Base-by-base conservation (phyloP, 78 protist genomes). In the Dictyostelium brefeldianum region DNA sequence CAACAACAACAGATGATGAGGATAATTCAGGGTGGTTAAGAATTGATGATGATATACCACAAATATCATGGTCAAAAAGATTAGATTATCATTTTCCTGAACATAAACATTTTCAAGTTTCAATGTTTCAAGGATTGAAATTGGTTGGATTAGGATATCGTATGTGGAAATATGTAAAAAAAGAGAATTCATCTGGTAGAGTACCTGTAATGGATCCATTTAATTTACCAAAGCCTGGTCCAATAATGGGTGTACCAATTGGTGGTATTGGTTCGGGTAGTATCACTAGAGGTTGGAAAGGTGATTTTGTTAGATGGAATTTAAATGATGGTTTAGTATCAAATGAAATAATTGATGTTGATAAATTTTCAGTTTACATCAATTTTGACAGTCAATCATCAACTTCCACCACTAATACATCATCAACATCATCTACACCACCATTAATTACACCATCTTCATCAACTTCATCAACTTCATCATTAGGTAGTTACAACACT, bases 181-280 rank as follows among this genome's bases (percentile, higher is more conserved):
- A 69, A n/a, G 95, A 80, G 20, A 20, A 14, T 14, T 78, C 74
- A 6, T 59, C 83, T 14, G 80, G 78, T 17, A 20, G 95, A 12
- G 36, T 79, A 27, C 95, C 95, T 8, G 74, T 91, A 20, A 91
- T 91, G 95, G 95, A 91, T 48, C 95, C 95, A 36, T 91, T 91
- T 47, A 91, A 77, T 41, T 57, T 56, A 20, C 89, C 89, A 3
- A 91, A 91, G 47, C 89, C 90, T 0, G 85, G 83, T 17, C 94
- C 96, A 10, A 31, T 83, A 5, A 87, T 83, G 91, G 96, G 96
- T 56, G 96, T 93, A n/a, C 96, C 96, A 1, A 84, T 93, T 27
- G 96, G 96, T 73, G 96, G 96, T 41, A 93, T 93, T 41, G 96
- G 96, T 18, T 47, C 78, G 25, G 96, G 96, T 14, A 57, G 81